Evolutionary conservation across 345 rosid species (phyloP).

Genomic region (Psidium guajava): DNA sequence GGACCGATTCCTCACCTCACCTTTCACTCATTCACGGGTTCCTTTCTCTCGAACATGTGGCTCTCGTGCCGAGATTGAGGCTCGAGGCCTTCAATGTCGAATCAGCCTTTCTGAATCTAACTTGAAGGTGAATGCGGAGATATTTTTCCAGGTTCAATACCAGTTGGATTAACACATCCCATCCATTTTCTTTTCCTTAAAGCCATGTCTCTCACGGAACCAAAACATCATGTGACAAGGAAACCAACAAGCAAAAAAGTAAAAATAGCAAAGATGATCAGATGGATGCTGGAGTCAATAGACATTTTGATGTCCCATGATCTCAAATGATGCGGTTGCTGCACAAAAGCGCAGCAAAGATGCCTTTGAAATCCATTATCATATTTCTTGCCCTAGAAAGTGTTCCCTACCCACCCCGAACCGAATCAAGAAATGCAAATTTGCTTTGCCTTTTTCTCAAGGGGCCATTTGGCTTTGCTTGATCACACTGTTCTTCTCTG

Average conservation of each 20-base stretch:
- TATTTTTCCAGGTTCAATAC: background rate
- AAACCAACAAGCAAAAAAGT: background rate
- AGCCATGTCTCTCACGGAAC: background rate
- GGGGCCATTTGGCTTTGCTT: background rate
- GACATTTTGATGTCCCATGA: constrained; percentile 1
- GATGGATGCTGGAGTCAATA: background rate
- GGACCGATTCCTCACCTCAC: background rate
- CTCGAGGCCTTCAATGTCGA: background rate
- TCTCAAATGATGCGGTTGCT: constrained; percentile 8
- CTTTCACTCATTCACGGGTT: background rate
- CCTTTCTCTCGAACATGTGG: background rate
- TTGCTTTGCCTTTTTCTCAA: background rate
- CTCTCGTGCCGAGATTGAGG: background rate
- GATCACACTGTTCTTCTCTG: background rate
- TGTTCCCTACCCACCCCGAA: constrained; percentile 16
- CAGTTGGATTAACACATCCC: background rate
- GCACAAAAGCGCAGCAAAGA: constrained; percentile 7
- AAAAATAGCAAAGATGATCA: background rate
- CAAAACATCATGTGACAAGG: background rate
- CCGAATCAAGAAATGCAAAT: background rate
- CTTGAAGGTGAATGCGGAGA: background rate
- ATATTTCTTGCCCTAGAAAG: background rate
- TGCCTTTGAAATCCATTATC: background rate
- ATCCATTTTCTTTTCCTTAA: background rate
- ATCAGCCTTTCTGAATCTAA: background rate